Base-by-base conservation (phyloP, 129 eudicot genomes). In the Centaurea solstitialis region DNA sequence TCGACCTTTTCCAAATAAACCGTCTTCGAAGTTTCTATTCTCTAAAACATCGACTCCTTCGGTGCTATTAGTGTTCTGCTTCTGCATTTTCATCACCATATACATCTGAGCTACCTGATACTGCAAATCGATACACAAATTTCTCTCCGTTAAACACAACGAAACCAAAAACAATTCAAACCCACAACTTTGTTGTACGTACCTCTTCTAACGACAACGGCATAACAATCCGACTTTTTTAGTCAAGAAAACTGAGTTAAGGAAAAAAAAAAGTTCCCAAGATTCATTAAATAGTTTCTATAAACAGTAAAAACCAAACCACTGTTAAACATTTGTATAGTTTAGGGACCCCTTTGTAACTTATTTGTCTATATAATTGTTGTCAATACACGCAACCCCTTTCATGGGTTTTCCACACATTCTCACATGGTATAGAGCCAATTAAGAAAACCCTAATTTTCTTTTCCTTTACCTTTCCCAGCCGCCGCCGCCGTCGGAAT, bases 31-130 rank as follows among this genome's bases (percentile, higher is more conserved):
- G 50, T 91, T 81, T 75, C 80, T 86, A 72, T 74, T 88, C 65
- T 90, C 96, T 77, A 93, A 78, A 76, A 88, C 87, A 76, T 93
- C 97, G 37, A 93, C 97, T 40, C 97, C 97, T 87, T 93, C 97
- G 0, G 84, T 82, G 68, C 80, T 81, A 17, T 76, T 87, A 20
- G 91, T 81, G 88, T 41, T 90, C 82, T 92, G 82, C 78, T 93
- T 90, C 76, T 93, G 97, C 97, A 93, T 90, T 90, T 89, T 90
- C 90, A 87, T 89, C 23, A 93, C 92, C 90, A 86, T 87, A 64
- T 93, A 93, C 93, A 84, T 88, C 84, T 93, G 97, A 57, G 93
- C 97, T 70, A 90, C 76, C 75, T 90, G 93, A 88, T 87, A 93
- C 97, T 93, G 92, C 84, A 88, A 38, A 75, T 75, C 45, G 43